Evolutionary conservation across 2,329 filamentous ascomycete genomes (phyloP), one percentile per base, ranked within the genome.

Genomic region (Phialophora tarda): DNA sequence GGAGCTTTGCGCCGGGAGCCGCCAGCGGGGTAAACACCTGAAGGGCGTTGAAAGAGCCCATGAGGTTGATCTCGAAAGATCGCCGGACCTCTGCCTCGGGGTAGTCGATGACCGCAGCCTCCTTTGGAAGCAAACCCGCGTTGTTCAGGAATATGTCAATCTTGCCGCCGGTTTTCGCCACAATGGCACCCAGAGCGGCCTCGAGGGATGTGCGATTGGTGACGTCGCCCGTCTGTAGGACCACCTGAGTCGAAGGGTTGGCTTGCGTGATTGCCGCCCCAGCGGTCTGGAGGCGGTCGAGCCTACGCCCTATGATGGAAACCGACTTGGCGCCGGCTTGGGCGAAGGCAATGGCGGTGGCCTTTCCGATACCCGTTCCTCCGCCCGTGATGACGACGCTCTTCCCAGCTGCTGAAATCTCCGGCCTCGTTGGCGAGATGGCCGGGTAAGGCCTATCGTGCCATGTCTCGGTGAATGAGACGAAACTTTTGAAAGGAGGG

Each of bases 401-500:
- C 59, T 73, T 73, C 38, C 73, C 73, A 3, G 60, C 60, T n/a
- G 71, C 67, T 23, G 57, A 66, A 4, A 75, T 62, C 38, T 74
- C 72, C 2, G 75, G 71, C 0, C 71, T 71, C 1, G 67, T 59
- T 6, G 74, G 75, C 6, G 72, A 74, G 60, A 78, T 77, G 50
- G 73, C 73, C 4, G 73, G 63, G 64, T 79, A 77, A 2, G 75
- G 68, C 24, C 68, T 62, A 30, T 68, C 69, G 70, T 78, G 77
- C 69, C 69, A 75, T 21, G 59, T 64, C 8, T 72, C 60, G 38
- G 68, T 75, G 57, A 71, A 65, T 6, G 63, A 57, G 47, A 53
- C 56, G 56, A 70, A 48, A 64, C 32, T 34, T 12, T 34, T 11
- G 8, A 34, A 11, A 11, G 32, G 32, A 34, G 10, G 10, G 10